Evolutionary conservation across 805 yeast genomes (phyloP).

Genomic region (Yarrowia yakushimensis): DNA sequence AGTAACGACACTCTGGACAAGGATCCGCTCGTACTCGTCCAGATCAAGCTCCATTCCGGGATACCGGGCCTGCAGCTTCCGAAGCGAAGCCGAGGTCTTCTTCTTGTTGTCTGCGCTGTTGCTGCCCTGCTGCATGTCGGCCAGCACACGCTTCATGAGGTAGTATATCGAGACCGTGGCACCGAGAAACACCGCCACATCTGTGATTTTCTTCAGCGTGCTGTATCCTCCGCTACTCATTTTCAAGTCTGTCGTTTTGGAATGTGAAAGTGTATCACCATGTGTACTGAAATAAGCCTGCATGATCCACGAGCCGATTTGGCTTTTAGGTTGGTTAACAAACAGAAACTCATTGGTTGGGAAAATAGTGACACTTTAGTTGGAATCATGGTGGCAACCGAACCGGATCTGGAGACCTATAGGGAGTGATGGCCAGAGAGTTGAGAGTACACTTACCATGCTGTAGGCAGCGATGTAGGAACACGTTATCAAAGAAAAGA

Average conservation of each 20-base stretch:
- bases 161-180: slow-evolving; percentile 72
- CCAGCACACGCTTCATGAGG: slow-evolving; percentile 37
- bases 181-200: slow-evolving; percentile 51
- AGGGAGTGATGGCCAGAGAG: too few species aligned
- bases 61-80: slow-evolving; percentile 53
- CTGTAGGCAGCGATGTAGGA: too few species aligned
- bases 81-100: slow-evolving; percentile 54
- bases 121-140: slow-evolving; percentile 40
- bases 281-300: neutral
- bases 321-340: neutral
- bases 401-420: neutral
- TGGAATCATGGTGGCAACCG: neutral
- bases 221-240: slow-evolving; percentile 20
- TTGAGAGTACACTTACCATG: too few species aligned
- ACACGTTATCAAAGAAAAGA: too few species aligned
- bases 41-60: slow-evolving; percentile 56
- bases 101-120: slow-evolving; percentile 58
- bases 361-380: too few species aligned
- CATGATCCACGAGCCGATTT: neutral
- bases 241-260: neutral
- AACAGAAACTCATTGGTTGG: too few species aligned
- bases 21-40: slow-evolving; percentile 71
- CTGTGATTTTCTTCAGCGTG: slow-evolving; percentile 36
- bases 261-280: slow-evolving; percentile 7
- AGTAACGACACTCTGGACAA: slow-evolving; percentile 72